A percentile compares a stretch with the other conserved stretches of the same genome.
Conservation (phyloP, 805 yeast species). For the Candida ipomoeae region DNA sequence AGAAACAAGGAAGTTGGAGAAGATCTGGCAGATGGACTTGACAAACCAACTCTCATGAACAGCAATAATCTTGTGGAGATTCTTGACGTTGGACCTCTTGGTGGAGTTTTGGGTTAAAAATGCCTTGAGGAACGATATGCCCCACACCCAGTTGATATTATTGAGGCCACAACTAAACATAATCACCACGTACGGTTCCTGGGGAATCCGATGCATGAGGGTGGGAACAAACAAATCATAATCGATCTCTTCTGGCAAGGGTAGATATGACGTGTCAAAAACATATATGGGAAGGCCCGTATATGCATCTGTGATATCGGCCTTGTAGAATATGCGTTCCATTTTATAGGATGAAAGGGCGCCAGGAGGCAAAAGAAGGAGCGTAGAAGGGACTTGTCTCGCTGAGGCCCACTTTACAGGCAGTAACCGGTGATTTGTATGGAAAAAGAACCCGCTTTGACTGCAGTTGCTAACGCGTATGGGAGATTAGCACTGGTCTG, state of each 20-base stretch:
- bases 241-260: slow-evolving; percentile 46
- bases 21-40: slow-evolving; percentile 67
- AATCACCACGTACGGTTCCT: slow-evolving; percentile 58
- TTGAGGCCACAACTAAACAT: slow-evolving; percentile 81
- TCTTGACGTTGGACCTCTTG: slow-evolving; percentile 44
- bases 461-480: not conserved
- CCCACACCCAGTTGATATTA: slow-evolving; percentile 66
- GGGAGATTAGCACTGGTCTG: not conserved
- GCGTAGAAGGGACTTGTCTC: not conserved
- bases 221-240: slow-evolving; percentile 53
- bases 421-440: not conserved
- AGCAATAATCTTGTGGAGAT: slow-evolving; percentile 59
- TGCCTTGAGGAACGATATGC: slow-evolving; percentile 48
- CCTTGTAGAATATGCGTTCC: slow-evolving; percentile 50
- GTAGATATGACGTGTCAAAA: slow-evolving; percentile 78
- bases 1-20: slow-evolving; percentile 53
- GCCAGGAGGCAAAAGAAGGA: not conserved
- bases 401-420: not conserved
- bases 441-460: not conserved
- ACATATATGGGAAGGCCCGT: slow-evolving; percentile 67
- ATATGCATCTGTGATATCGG: slow-evolving; percentile 62
- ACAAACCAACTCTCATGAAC: slow-evolving; percentile 93
- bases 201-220: slow-evolving; percentile 56
- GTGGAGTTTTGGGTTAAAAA: slow-evolving; percentile 48
- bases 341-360: slow-evolving; percentile 12